Conservation (phyloP, 805 yeast species). For the Scheffersomyces lignosus region DNA sequence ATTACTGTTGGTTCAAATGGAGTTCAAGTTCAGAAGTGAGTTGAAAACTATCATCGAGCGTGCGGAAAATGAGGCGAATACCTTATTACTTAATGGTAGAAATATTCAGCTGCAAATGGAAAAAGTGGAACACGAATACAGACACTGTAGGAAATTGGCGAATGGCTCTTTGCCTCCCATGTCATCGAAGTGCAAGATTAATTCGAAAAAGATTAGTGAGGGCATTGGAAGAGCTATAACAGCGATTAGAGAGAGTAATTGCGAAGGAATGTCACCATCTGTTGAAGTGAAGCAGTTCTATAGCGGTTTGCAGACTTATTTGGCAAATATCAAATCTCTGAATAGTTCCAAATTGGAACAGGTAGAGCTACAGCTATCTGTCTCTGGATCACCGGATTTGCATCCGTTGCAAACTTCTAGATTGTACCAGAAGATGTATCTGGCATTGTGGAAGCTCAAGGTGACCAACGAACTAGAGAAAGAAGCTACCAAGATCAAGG, state of each 20-base stretch:
- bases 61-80: conserved; percentile 4
- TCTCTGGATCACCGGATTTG: no score
- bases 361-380: conserved; percentile 8
- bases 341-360: conserved; percentile 11
- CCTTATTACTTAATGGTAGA: not conserved
- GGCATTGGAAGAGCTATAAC: conserved; percentile 4
- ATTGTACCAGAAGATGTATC: conserved; percentile 12
- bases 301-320: conserved; percentile 5
- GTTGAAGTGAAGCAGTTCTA: not conserved
- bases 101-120: not conserved
- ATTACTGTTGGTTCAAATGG: conserved; percentile 1
- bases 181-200: conserved; percentile 1
- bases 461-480: conserved; percentile 8
- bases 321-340: conserved; percentile 7
- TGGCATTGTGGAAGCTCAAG: conserved; percentile 13
- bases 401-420: no score
- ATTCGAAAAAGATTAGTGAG: conserved; percentile 1
- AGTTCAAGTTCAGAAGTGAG: conserved; percentile 7
- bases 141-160: no score
- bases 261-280: conserved; percentile 7
- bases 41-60: conserved; percentile 8
- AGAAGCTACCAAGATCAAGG: conserved; percentile 10
- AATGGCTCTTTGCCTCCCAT: conserved; percentile 3
- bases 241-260: conserved; percentile 5
- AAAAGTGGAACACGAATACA: not conserved